Percentiles rank a stretch among this genome's conserved stretches.
phyloP scores from a whole-genome alignment of 805 yeast species.

The Lipomyces yamadae region DNA sequence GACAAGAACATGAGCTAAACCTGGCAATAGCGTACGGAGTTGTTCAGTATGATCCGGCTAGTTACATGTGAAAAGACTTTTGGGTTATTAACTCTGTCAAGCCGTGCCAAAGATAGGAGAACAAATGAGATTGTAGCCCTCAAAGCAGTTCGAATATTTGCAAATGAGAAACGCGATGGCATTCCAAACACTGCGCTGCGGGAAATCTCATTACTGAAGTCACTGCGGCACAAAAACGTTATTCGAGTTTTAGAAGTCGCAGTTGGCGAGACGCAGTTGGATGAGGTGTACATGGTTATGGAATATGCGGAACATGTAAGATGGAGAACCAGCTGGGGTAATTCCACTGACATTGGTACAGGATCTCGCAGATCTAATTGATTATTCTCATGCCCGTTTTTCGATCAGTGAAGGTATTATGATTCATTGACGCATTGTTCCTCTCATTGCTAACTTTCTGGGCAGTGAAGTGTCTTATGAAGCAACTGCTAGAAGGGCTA shows the following conservation, averaged over 20 bases:
- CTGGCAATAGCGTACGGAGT: slow-evolving; percentile 25
- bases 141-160: slow-evolving; percentile 77
- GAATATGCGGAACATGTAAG: slow-evolving; percentile 78
- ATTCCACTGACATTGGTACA: background rate
- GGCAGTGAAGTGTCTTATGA: slow-evolving; percentile 31
- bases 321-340: background rate
- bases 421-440: background rate
- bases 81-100: slow-evolving; percentile 4
- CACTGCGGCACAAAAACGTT: slow-evolving; percentile 77
- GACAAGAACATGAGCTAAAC: background rate
- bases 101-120: slow-evolving; percentile 69
- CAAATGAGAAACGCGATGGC: slow-evolving; percentile 74
- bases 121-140: slow-evolving; percentile 77
- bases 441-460: background rate
- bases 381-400: slow-evolving; percentile 19
- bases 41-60: slow-evolving; percentile 21
- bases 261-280: slow-evolving; percentile 64
- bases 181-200: slow-evolving; percentile 93
- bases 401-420: slow-evolving; percentile 28
- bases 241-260: slow-evolving; percentile 83
- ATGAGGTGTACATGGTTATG: slow-evolving; percentile 78
- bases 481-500: slow-evolving; percentile 31
- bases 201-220: slow-evolving; percentile 81
- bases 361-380: slow-evolving; percentile 34
- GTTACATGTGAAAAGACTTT: background rate